Conservation (phyloP, 2,329 filamentous ascomycete species). For the Botrytis sinoallii region DNA sequence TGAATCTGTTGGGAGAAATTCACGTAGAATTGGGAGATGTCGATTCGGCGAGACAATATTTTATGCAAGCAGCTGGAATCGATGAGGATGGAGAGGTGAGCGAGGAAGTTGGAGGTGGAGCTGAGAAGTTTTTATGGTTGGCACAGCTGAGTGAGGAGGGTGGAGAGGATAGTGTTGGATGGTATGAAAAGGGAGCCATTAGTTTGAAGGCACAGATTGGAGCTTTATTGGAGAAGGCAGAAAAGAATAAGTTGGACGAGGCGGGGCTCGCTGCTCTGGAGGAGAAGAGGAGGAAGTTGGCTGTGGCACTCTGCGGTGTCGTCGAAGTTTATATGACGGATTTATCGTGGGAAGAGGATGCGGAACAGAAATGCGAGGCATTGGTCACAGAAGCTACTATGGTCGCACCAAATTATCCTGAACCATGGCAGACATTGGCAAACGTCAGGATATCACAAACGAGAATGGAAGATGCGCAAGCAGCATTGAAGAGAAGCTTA, state of each 20-base stretch:
- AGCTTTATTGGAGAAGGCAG: constrained; percentile 54
- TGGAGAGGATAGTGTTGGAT: constrained; percentile 61
- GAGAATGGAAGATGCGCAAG: constrained; percentile 72
- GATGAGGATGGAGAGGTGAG: constrained; percentile 72
- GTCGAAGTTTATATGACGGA: constrained; percentile 99
- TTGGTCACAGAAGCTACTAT: constrained; percentile 88
- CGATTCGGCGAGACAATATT: constrained; percentile 68
- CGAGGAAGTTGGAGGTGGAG: constrained; percentile 72
- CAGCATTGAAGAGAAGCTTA: constrained; percentile 75
- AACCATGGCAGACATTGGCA: constrained; percentile 93
- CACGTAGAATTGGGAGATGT: constrained; percentile 57
- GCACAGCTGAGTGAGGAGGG: constrained; percentile 80
- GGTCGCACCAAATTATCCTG: constrained; percentile 74
- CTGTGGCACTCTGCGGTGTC: constrained; percentile 89
- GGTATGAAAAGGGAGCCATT: constrained; percentile 68
- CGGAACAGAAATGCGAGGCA: constrained; percentile 81
- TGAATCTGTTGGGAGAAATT: constrained; percentile 40
- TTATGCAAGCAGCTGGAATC: constrained; percentile 68
- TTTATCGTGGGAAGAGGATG: constrained; percentile 86
- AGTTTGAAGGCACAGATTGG: constrained; percentile 71
- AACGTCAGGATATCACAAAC: constrained; percentile 90
- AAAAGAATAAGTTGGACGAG: constrained; percentile 44
- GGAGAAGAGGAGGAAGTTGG: constrained; percentile 77
- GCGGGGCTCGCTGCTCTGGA: constrained; percentile 46
- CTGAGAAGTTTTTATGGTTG: constrained; percentile 93